Evolutionary conservation across 768 basidiomycete genomes (phyloP), one percentile per base, ranked within the genome.

Genomic region (Leccinum aurantiacum): DNA sequence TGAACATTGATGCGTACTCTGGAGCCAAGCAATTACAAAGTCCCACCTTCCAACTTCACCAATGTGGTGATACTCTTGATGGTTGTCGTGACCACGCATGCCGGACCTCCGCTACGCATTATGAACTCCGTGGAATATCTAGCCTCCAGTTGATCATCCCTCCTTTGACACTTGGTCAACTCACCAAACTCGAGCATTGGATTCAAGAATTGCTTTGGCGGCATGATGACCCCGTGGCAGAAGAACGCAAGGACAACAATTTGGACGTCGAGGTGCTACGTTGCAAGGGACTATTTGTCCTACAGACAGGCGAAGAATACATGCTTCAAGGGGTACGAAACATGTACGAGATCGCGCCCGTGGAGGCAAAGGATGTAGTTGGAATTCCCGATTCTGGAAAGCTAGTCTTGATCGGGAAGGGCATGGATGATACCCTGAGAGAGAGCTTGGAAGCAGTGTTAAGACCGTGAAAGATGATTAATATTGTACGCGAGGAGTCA

Each of bases 311-410:
- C 3, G 77, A 82, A 55, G 79, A 83, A 58, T 82, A 87, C 65
- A 84, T 98, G 56, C 75, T 99, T 49, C 97, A 99, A 70, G 97
- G 95, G 3, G 97, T 99, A 13, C 79, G 92, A 64, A 92, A 79
- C 65, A 81, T 98, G 73, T 99, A 95, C 70, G 96, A 99, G 66
- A 82, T 95, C 14, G 69, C 73, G 0, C 74, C 79, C 53, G 76
- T 86, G 44, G 67, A 67, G n/a, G 74, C 69, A 46, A 72, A 71
- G 58, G 75, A 71, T 8, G 51, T 66, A 22, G 56, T 84, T 25
- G 86, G 82, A 2, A 69, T 87, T 37, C 84, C 84, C 0, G 82
- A 84, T 52, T 74, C 74, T 15, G 93, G 93, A 25, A 96, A 95
- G 75, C 69, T 96, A 24, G 91, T 95, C 3, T 80, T 96, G 60